Conservation (phyloP, 169 alveolate genomes). For the Toxoplasma gondii region DNA sequence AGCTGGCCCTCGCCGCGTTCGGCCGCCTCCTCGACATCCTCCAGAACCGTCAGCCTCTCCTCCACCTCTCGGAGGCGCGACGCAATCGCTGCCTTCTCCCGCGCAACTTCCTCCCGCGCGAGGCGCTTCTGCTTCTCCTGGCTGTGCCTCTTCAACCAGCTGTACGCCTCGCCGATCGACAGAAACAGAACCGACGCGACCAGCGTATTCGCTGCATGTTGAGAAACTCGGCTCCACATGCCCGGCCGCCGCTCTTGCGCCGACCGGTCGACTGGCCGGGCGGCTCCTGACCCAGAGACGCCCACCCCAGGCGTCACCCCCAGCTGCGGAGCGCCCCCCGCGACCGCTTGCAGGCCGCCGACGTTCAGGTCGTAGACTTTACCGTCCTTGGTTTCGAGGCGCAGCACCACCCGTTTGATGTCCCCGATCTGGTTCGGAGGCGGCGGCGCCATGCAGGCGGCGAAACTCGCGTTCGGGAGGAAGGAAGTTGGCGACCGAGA, state of each 20-base stretch:
- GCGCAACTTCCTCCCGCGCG: neutral
- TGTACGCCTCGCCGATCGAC: constrained; percentile 6
- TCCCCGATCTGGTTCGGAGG: neutral
- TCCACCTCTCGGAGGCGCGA: neutral
- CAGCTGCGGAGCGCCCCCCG: neutral
- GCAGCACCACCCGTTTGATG: neutral
- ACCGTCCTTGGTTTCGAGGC: neutral
- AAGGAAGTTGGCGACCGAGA: neutral
- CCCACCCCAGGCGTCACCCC: too few species aligned
- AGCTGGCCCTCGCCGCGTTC: neutral
- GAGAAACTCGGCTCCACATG: neutral
- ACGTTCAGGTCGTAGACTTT: neutral
- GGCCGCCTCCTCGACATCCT: neutral
- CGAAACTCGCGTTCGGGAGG: neutral
- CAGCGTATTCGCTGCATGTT: neutral
- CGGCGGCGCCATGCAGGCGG: neutral
- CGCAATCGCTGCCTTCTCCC: neutral
- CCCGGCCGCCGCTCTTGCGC: neutral
- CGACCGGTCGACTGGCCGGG: neutral
- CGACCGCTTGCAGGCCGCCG: neutral
- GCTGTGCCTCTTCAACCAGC: neutral
- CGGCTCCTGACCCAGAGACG: neutral
- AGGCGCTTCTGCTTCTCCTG: neutral
- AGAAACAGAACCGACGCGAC: neutral
- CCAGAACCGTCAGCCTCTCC: neutral